Base-by-base conservation (phyloP, 2,329 filamentous ascomycete genomes). In the Neopestalotiopsis sp. region DNA sequence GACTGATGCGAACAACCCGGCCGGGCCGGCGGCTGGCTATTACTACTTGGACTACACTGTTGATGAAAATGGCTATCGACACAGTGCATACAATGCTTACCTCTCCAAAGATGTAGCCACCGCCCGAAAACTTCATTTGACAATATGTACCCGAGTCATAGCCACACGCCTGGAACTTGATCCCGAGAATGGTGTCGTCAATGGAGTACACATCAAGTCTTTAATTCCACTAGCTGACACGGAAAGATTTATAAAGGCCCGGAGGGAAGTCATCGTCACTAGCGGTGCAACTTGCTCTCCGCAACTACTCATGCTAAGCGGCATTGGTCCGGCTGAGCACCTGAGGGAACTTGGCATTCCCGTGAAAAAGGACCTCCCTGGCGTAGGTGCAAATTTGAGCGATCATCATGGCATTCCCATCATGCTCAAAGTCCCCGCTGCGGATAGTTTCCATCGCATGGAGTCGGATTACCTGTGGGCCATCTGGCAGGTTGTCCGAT, bases 361-460 rank as follows among this genome's bases (percentile, higher is more conserved):
- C 2, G 68, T 71, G 24, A n/a, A 62, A 24, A 66, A 59, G 28
- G 24, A 70, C 13, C 62, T 70, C 4, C 69, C 67, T 1, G 69
- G 69, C 6, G 69, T 70, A 7, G 69, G 69, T 6, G 20, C 59
- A 13, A 58, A 65, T 45, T 32, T 70, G 5, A 70, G 67, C 64
- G 69, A 69, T 57, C 69, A 70, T 28, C 67, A 69, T 34, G 66
- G 68, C 12, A 20, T 70, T 17, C 69, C 69, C 6, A 59, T 71
- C 30, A 69, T 68, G 60, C 40, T 71, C 7, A 65, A 71, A 30
- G 5, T 71, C 28, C 65, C 69, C 6, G 12, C 62, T 13, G 5
- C 28, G 4, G 61, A 71, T 24, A 71, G 65, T 6, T 30, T 68
- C 1, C 68, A 71, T 28, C 42, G 42, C 2, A 58, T 71, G 34